Conservation (phyloP, 257 asterid genomes). For the Anisodus acutangulus region DNA sequence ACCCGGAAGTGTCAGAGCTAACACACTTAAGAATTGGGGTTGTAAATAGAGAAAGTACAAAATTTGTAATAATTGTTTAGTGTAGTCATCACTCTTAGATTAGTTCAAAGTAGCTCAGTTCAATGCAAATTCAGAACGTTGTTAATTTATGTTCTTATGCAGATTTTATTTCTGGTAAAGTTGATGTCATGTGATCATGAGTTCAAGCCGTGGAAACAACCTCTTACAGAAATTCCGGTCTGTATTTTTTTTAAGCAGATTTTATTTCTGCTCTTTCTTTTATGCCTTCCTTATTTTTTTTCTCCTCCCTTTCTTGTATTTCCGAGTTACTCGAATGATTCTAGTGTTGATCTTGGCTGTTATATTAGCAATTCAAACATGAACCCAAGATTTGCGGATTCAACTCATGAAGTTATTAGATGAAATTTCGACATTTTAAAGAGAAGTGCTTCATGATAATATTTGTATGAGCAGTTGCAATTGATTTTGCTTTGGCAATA, state of each 20-base stretch:
- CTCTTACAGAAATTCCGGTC: no score
- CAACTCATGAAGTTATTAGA: neutral
- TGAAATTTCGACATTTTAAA: neutral
- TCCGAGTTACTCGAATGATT: neutral
- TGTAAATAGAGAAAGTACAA: neutral
- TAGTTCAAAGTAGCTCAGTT: neutral
- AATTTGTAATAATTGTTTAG: neutral
- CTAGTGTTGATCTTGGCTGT: neutral
- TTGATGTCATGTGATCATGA: no score
- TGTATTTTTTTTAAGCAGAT: neutral
- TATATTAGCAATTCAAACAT: no score
- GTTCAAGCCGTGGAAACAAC: no score
- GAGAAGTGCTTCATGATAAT: no score
- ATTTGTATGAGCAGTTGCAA: neutral
- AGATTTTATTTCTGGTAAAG: no score
- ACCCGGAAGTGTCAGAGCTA: neutral
- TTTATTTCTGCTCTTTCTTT: neutral
- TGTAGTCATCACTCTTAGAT: neutral
- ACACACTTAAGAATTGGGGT: constrained; percentile 14
- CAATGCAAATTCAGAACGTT: neutral
- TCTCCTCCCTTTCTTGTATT: neutral
- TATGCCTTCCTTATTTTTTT: neutral
- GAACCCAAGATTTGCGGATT: neutral
- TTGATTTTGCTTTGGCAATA: neutral
- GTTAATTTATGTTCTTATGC: neutral